phyloP scores from a whole-genome alignment of 1,284 basidiomycete genomes.

The Ganoderma resinaceum region DNA sequence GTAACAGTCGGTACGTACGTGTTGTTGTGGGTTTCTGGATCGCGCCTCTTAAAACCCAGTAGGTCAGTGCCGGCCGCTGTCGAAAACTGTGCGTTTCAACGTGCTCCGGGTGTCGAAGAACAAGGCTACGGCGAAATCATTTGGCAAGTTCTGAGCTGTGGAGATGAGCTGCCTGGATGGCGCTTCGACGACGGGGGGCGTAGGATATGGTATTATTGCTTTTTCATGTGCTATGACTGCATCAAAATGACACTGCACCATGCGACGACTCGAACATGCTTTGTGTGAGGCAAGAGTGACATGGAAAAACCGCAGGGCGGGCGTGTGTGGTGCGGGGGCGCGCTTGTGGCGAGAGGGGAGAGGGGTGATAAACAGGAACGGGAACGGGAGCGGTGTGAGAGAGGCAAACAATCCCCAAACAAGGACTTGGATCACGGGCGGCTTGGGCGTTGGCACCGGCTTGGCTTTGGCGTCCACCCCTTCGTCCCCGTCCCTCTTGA shows the following conservation, averaged over 20 bases:
- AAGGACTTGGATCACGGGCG: constrained; percentile 26
- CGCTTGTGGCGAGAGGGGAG: constrained; percentile 9
- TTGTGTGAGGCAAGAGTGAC: constrained; percentile 24
- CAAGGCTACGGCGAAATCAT: constrained; percentile 89
- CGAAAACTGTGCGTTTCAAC: constrained; percentile 99
- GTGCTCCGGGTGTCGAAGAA: constrained; percentile 91
- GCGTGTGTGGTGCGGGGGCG: neutral
- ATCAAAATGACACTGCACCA: constrained; percentile 42
- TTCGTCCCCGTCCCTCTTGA: constrained; percentile 17
- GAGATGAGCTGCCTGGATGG: constrained; percentile 17
- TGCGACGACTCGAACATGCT: constrained; percentile 26
- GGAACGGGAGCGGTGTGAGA: constrained; percentile 21
- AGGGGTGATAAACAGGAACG: constrained; percentile 15
- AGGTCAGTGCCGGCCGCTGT: constrained; percentile 98
- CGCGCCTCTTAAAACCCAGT: constrained; percentile 6
- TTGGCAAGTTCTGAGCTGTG: constrained; percentile 87
- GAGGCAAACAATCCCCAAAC: constrained; percentile 35
- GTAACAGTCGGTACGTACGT: constrained; percentile 92
- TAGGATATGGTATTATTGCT: constrained; percentile 43
- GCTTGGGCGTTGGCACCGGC: constrained; percentile 8
- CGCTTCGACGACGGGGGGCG: constrained; percentile 37
- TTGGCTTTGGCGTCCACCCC: constrained; percentile 28
- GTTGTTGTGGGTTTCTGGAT: neutral
- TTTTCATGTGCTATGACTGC: constrained; percentile 45
- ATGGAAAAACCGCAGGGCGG: neutral